These are phyloP conservation scores for Raddia distichophylla DNA, from an alignment of 176 grass and related monocot genomes.

Conservation along the genomic window DNA sequence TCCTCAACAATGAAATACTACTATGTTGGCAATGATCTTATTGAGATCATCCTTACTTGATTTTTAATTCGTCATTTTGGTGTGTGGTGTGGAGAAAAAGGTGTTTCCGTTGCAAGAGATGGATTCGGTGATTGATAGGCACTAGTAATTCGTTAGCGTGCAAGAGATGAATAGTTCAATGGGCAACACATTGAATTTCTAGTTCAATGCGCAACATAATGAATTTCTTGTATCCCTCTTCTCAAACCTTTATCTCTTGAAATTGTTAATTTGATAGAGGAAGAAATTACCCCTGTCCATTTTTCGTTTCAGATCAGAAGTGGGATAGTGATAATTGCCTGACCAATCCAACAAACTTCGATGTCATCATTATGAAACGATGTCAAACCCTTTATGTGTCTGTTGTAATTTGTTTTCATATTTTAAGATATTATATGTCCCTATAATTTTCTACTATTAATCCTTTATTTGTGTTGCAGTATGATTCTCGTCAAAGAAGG, in stretches of 20 bases:
- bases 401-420: not conserved
- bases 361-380: not conserved
- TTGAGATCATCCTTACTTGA: not conserved
- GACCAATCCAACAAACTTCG: not conserved
- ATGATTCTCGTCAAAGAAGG: conserved; percentile 97
- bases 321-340: not conserved
- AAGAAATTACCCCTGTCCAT: not conserved
- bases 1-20: no score
- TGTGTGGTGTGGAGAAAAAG: not conserved
- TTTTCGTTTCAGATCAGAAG: not conserved
- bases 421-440: not conserved
- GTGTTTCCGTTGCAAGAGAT: not conserved
- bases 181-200: not conserved
- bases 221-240: not conserved
- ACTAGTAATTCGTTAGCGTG: not conserved
- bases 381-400: not conserved
- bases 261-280: not conserved
- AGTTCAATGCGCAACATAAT: not conserved
- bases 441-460: conserved; percentile 21
- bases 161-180: not conserved
- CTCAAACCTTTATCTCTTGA: not conserved
- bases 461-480: conserved; percentile 41
- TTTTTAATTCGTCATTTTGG: not conserved
- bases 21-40: no score
- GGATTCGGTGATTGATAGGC: not conserved